phyloP scores from a whole-genome alignment of 1,139 yeast species.

The Taphrina wiesneri region DNA sequence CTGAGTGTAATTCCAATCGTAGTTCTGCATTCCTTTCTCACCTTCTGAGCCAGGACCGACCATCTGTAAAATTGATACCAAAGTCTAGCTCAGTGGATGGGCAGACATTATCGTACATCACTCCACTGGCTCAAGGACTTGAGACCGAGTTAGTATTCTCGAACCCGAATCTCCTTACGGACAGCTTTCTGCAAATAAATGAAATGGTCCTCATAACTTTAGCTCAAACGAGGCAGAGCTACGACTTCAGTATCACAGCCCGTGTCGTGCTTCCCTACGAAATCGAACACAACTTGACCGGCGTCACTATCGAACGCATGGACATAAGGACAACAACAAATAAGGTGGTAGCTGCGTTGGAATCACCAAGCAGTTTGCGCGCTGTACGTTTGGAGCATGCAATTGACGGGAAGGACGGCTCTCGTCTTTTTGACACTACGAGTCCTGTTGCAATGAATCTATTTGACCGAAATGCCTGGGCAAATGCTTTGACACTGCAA shows the following conservation, averaged over 20 bases:
- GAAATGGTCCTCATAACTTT: not conserved
- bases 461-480: not conserved
- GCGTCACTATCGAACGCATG: not conserved
- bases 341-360: not conserved
- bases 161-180: not conserved
- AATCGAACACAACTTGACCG: not conserved
- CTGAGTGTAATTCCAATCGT: not conserved
- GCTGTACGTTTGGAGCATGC: not conserved
- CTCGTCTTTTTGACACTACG: not conserved
- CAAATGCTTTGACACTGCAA: slow-evolving; percentile 4
- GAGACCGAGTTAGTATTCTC: not conserved
- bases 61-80: not conserved
- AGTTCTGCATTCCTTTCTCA: not conserved
- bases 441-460: not conserved
- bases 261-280: not conserved
- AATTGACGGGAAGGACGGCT: slow-evolving; percentile 4
- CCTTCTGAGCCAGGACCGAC: not conserved
- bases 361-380: not conserved
- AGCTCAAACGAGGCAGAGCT: not conserved
- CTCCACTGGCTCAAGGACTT: slow-evolving; percentile 6
- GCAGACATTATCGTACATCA: not conserved
- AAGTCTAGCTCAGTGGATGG: not conserved
- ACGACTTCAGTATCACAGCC: slow-evolving; percentile 2
- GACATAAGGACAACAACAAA: not conserved
- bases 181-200: not conserved